Percentiles rank a stretch among this genome's conserved stretches.
Evolutionary conservation across 176 grass and related monocot genomes (phyloP).

Genomic region (Poa annua): DNA sequence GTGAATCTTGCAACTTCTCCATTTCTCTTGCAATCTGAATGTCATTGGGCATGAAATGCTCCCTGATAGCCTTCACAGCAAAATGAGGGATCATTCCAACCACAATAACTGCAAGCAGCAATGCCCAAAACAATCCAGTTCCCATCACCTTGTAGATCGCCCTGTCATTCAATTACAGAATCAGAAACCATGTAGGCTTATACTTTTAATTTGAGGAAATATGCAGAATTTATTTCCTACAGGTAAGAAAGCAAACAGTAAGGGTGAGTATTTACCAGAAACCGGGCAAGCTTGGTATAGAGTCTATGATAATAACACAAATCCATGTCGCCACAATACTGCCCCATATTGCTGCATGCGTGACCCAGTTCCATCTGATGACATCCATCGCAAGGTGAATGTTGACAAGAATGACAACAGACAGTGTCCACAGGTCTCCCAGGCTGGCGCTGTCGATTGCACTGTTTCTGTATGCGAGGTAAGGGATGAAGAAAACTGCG

Average conservation of each 20-base stretch:
- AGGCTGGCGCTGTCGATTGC: constrained; percentile 68
- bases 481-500: constrained; percentile 85
- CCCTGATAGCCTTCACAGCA: constrained; percentile 62
- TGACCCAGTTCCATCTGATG: constrained; percentile 89
- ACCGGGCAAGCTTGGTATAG: constrained; percentile 66
- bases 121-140: constrained; percentile 79
- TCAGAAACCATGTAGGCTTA: constrained; percentile 35
- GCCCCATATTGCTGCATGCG: constrained; percentile 84
- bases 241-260: constrained; percentile 21
- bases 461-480: constrained; percentile 81
- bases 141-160: constrained; percentile 80
- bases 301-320: constrained; percentile 89
- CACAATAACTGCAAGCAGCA: constrained; percentile 68
- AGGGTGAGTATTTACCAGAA: constrained; percentile 63
- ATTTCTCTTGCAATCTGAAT: constrained; percentile 91
- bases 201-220: neutral
- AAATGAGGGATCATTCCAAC: constrained; percentile 89
- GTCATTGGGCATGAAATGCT: constrained; percentile 74
- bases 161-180: constrained; percentile 58
- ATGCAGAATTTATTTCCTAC: neutral
- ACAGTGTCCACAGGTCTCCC: constrained; percentile 83
- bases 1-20: constrained; percentile 65
- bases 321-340: constrained; percentile 85
- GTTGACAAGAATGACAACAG: constrained; percentile 93
- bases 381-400: constrained; percentile 91